Base-by-base conservation (phyloP, 2,329 filamentous ascomycete species). In the Chaetomium olivaceum region DNA sequence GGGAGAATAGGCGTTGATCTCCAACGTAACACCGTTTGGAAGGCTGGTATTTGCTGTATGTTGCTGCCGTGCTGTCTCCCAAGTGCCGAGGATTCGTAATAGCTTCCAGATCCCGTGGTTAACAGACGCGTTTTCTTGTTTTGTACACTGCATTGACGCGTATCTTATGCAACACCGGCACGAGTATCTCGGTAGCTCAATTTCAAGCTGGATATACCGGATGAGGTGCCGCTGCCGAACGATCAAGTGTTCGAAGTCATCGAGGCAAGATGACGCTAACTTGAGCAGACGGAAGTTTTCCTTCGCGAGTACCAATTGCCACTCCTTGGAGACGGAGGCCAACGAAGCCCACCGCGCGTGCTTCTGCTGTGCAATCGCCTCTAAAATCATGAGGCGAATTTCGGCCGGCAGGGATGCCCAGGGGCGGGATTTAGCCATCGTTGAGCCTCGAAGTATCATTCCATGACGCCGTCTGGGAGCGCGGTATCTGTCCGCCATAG, bases 271-370 rank as follows among this genome's bases (percentile, higher is more conserved):
- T 19, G n/a, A 16, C 14, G 19, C 51, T n/a, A 62, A 27, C 51
- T 31, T 62, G 16, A 62, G 36, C 33, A 11, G 51, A 21, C 19
- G 33, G 36, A 62, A 62, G 27, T 55, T 62, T 33, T 25, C 11
- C 19, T 12, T 43, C 9, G 25, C 59, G 16, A 62, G 29, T 3
- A 48, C 3, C 16, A 33, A 21, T 19, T 62, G 59, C 59, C 59
- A 62, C 21, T 62, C 59, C 21, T 33, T 62, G 59, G 51, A 62
- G 50, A 62, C 59, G 0, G 50, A n/a, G 9, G 59, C 59, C 19
- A n/a, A 56, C 4, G 59, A 62, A 46, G 59, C 51, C 50, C 51
- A 62, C 25, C 59, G 51, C 8, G 33, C 23, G 29, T 56, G 33
- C 33, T 46, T 62, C n/a, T 62, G 59, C 51, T 56, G 59, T 29